Conservation (phyloP, 2,329 filamentous ascomycete genomes). For the Verticillium alfalfae region DNA sequence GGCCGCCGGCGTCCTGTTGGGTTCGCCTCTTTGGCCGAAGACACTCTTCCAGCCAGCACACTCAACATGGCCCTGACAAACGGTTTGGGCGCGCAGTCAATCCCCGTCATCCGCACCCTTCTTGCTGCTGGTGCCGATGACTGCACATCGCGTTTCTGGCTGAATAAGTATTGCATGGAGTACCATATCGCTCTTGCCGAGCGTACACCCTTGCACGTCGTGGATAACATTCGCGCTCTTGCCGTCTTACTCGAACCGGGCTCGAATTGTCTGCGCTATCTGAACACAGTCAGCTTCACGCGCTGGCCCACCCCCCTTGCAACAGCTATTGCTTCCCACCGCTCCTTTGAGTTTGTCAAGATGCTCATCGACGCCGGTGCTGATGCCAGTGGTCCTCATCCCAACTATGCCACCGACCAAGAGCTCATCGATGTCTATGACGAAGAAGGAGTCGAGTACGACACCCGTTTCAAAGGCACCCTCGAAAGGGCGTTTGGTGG, state of each 20-base stretch:
- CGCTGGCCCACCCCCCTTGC: not conserved
- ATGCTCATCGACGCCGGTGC: not conserved
- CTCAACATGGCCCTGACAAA: not conserved
- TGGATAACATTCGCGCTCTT: not conserved
- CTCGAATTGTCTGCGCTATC: not conserved
- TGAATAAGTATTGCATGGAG: not conserved
- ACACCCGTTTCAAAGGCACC: not conserved
- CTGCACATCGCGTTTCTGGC: not conserved
- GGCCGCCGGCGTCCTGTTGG: not conserved
- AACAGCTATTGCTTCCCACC: not conserved
- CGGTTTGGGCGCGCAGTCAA: not conserved
- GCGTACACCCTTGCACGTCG: not conserved
- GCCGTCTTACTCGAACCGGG: not conserved
- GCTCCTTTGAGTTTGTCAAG: not conserved
- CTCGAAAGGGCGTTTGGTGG: not conserved
- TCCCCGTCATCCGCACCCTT: not conserved
- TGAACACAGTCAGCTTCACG: not conserved
- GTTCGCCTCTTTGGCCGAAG: not conserved
- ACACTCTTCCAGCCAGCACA: not conserved
- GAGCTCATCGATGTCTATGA: not conserved
- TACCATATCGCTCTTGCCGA: not conserved
- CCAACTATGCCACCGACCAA: not conserved
- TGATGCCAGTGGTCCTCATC: not conserved
- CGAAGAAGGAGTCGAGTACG: not conserved
- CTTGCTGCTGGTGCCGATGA: not conserved